Conservation (phyloP, 139 green algal genomes). For the Chlamydomonas incerta region DNA sequence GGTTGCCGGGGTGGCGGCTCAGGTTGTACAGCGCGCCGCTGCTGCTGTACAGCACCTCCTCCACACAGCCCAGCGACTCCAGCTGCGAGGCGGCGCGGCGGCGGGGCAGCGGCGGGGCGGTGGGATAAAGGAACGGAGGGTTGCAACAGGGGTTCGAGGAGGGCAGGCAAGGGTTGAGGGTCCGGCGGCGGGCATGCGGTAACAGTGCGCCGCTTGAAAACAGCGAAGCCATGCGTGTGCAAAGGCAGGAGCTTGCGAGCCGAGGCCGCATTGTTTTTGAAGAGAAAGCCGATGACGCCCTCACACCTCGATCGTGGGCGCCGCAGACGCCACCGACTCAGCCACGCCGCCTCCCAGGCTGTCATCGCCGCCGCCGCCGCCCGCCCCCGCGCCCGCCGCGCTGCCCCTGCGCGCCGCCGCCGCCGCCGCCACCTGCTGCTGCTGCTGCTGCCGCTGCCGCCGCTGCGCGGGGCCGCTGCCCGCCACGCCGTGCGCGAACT, state of each 20-base stretch:
- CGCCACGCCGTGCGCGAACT: background rate
- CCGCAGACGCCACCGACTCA: background rate
- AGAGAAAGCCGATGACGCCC: no score
- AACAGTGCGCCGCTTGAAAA: no score
- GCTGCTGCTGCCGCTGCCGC: background rate
- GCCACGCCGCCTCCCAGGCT: background rate
- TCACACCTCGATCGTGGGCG: conserved; percentile 18
- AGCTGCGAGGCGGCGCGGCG: background rate
- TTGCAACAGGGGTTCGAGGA: no score
- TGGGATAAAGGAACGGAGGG: no score
- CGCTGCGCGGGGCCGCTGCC: background rate
- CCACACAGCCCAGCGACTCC: background rate
- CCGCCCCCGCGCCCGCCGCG: no score
- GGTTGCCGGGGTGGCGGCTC: conserved; percentile 49
- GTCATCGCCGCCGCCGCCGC: no score
- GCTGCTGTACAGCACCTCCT: conserved; percentile 47
- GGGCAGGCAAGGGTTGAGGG: no score
- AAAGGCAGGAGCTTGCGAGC: no score
- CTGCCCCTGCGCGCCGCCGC: background rate
- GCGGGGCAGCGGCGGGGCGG: no score
- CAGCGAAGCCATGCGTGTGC: no score
- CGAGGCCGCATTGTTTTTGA: no score
- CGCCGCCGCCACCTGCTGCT: background rate
- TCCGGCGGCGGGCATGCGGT: no score
- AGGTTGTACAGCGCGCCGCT: conserved; percentile 51